Evolutionary conservation across 2,329 filamentous ascomycete genomes (phyloP).

Genomic region (Ceratocystis cacaofunesta): DNA sequence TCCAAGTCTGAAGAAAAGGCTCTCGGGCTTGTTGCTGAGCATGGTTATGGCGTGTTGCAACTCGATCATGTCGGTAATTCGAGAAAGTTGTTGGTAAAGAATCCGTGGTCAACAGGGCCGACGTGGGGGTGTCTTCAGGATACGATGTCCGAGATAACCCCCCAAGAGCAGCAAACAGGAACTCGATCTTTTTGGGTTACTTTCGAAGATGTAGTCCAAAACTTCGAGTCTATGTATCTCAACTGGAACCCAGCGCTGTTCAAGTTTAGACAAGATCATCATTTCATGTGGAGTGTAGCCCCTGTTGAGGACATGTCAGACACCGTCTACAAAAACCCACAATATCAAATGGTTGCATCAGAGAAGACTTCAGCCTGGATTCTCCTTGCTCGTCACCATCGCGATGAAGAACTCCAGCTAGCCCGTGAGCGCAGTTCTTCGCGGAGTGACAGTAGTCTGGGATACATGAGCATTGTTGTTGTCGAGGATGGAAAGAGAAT

Average conservation of each 20-base stretch:
- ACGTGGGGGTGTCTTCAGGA: slow-evolving; percentile 12
- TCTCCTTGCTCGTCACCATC: slow-evolving; percentile 73
- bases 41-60: slow-evolving; percentile 85
- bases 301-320: slow-evolving; percentile 32
- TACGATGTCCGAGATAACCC: slow-evolving; percentile 15
- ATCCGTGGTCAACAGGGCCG: slow-evolving; percentile 74
- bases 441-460: slow-evolving; percentile 34
- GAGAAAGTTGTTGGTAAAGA: slow-evolving; percentile 71
- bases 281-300: slow-evolving; percentile 67
- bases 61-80: slow-evolving; percentile 48
- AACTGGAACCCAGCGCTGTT: slow-evolving; percentile 94
- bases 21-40: slow-evolving; percentile 71
- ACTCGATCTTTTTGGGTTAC: slow-evolving; percentile 70
- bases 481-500: slow-evolving; percentile 61
- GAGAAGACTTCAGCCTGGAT: slow-evolving; percentile 59
- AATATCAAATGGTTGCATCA: slow-evolving; percentile 52
- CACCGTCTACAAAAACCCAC: slow-evolving; percentile 51
- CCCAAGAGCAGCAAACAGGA: slow-evolving; percentile 33
- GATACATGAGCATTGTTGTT: slow-evolving; percentile 77
- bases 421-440: slow-evolving; percentile 7
- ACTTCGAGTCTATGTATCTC: slow-evolving; percentile 90
- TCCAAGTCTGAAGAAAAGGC: slow-evolving; percentile 61
- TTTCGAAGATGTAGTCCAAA: slow-evolving; percentile 70
- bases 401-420: slow-evolving; percentile 48
- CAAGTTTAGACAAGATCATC: slow-evolving; percentile 65